Conservation (phyloP, 2,329 filamentous ascomycete species). For the Blastomyces silverae region DNA sequence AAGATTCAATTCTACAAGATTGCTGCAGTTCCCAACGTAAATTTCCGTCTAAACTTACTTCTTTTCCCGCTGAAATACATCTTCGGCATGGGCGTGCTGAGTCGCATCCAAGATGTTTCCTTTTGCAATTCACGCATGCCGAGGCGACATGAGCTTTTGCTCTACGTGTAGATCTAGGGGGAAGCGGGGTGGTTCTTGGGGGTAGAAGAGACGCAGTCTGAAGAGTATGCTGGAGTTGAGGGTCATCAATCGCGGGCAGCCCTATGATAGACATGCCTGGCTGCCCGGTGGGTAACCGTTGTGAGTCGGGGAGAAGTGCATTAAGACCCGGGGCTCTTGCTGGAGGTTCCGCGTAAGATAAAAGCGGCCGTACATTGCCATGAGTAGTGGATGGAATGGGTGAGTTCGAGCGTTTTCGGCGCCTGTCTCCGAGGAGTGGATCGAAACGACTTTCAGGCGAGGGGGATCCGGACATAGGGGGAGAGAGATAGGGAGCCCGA, state of each 20-base stretch:
- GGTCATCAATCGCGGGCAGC: conserved; percentile 13
- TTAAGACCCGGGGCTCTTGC: conserved; percentile 12
- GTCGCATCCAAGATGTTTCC: conserved; percentile 36
- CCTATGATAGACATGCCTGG: conserved; percentile 5
- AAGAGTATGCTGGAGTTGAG: conserved; percentile 19
- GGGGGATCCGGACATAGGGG: conserved; percentile 33
- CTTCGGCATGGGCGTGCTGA: conserved; percentile 32
- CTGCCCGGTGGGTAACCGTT: conserved; percentile 3
- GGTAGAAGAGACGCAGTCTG: conserved; percentile 17
- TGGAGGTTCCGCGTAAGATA: conserved; percentile 17
- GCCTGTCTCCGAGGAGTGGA: conserved; percentile 26
- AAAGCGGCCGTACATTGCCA: conserved; percentile 14
- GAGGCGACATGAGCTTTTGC: conserved; percentile 36
- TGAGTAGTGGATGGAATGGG: conserved; percentile 16
- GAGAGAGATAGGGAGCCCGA: conserved; percentile 29
- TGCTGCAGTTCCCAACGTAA: neutral
- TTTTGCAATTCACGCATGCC: conserved; percentile 37
- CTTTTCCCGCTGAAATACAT: conserved; percentile 35
- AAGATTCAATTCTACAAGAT: neutral
- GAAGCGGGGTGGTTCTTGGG: conserved; percentile 19
- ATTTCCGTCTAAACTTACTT: conserved; percentile 24
- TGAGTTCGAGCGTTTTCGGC: conserved; percentile 26
- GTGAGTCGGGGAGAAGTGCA: conserved; percentile 5
- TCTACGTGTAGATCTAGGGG: conserved; percentile 30
- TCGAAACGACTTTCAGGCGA: conserved; percentile 26